Evolutionary conservation across 192 early-diverging fungal species (phyloP).

Genomic region (Mortierella alpina): DNA sequence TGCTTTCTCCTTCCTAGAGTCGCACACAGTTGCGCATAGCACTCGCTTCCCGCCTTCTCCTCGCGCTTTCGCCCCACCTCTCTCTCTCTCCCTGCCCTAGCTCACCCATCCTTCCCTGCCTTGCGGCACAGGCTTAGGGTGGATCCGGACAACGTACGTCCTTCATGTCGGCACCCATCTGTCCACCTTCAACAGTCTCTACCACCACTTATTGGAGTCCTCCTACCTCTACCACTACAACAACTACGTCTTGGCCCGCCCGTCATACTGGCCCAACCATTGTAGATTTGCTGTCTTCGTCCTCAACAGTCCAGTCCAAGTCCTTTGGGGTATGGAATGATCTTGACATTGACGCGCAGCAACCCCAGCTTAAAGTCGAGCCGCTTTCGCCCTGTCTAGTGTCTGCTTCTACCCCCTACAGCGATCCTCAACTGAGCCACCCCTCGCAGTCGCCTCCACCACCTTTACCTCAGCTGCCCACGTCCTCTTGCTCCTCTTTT

Average conservation of each 20-base stretch:
- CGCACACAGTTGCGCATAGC: no score
- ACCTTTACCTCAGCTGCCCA: neutral
- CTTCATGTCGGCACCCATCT: no score
- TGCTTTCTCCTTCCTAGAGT: no score
- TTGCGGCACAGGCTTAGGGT: no score
- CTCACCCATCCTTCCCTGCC: no score
- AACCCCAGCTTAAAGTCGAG: slow-evolving; percentile 22
- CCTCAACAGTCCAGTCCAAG: neutral
- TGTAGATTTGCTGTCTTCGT: neutral
- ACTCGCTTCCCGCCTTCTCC: no score
- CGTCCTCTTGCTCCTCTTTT: neutral
- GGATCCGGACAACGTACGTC: no score
- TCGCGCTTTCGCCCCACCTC: no score
- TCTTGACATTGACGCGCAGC: slow-evolving; percentile 3
- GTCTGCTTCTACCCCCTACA: neutral
- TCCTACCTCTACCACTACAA: neutral
- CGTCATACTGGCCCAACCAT: neutral
- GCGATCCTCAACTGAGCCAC: neutral
- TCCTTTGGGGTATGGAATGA: slow-evolving; percentile 20
- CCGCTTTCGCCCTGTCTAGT: slow-evolving; percentile 25
- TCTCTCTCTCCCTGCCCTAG: no score
- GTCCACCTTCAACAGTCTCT: no score
- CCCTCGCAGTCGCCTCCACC: neutral
- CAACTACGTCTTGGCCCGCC: neutral
- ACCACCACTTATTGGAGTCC: no score